Percentiles rank a stretch among this genome's conserved stretches.
Conservation (phyloP, 2,329 filamentous ascomycete genomes). For the Raffaelea ambrosiae region DNA sequence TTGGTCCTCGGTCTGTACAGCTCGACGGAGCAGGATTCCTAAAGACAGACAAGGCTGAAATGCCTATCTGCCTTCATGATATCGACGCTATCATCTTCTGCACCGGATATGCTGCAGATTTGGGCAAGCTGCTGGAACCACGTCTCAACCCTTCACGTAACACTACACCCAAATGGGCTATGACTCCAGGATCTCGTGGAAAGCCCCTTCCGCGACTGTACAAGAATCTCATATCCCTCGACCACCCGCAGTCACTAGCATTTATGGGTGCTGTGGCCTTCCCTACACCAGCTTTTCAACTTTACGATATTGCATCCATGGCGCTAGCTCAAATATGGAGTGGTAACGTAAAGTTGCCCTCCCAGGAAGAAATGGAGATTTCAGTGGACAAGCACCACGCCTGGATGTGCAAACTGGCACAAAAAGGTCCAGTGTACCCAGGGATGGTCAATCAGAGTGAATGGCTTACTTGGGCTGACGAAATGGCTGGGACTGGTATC, state of each 20-base stretch:
- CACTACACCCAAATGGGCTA: slow-evolving; percentile 16
- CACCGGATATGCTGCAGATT: slow-evolving; percentile 47
- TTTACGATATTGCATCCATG: slow-evolving; percentile 35
- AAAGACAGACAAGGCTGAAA: slow-evolving; percentile 17
- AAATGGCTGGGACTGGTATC: slow-evolving; percentile 32
- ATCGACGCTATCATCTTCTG: slow-evolving; percentile 56
- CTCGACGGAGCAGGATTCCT: slow-evolving; percentile 22
- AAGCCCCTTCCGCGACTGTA: slow-evolving; percentile 28
- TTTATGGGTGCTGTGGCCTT: slow-evolving; percentile 29
- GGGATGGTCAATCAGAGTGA: slow-evolving; percentile 20
- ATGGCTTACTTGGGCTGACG: slow-evolving; percentile 31
- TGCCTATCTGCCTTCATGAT: slow-evolving; percentile 28
- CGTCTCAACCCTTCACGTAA: not conserved
- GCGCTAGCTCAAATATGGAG: slow-evolving; percentile 35
- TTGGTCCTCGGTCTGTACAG: slow-evolving; percentile 17
- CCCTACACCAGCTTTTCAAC: slow-evolving; percentile 25
- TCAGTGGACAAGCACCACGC: slow-evolving; percentile 23
- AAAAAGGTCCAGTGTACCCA: slow-evolving; percentile 2
- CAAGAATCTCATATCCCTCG: slow-evolving; percentile 34
- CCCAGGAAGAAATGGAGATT: slow-evolving; percentile 25
- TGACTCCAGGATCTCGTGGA: slow-evolving; percentile 18
- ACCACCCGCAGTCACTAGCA: slow-evolving; percentile 33
- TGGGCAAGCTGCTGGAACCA: slow-evolving; percentile 3
- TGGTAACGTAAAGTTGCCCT: slow-evolving; percentile 27
- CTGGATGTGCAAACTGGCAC: slow-evolving; percentile 19